Conservation (phyloP, 352 stramenopile genomes). For the Phytopythium oedochilum region DNA sequence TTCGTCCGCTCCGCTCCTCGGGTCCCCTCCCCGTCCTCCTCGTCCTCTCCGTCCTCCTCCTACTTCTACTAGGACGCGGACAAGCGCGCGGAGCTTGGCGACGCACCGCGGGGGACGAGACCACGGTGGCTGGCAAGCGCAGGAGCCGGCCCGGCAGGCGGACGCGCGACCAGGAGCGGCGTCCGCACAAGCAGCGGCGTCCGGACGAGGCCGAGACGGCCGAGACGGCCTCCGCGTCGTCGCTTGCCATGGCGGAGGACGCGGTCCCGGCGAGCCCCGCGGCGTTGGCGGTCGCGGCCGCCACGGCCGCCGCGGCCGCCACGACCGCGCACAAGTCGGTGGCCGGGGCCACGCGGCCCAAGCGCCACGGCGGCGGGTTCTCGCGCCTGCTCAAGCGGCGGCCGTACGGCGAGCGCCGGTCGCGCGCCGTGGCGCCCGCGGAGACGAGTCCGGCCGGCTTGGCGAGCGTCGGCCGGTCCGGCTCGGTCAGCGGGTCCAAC, state of each 20-base stretch:
- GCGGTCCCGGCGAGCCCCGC: conserved; percentile 1
- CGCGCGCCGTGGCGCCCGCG: conserved; percentile 48
- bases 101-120: too few relatives aligned
- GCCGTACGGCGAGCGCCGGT: conserved; percentile 56
- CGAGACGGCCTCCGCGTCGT: background rate
- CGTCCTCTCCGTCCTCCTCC: too few relatives aligned
- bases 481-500: background rate
- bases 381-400: conserved; percentile 56
- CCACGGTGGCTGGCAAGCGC: background rate
- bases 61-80: too few relatives aligned
- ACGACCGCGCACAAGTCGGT: conserved; percentile 15
- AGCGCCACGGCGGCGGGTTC: conserved; percentile 53
- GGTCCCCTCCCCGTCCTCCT: background rate
- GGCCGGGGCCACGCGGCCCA: conserved; percentile 34
- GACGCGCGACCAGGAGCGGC: too few relatives aligned
- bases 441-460: conserved; percentile 18
- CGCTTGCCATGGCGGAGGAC: conserved; percentile 3
- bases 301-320: conserved; percentile 10
- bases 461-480: conserved; percentile 5
- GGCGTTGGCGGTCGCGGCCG: conserved; percentile 10
- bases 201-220: too few relatives aligned
- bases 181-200: too few relatives aligned
- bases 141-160: background rate
- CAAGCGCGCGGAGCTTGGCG: too few relatives aligned
- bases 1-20: background rate